Base-by-base conservation (phyloP, 306 rosid species). In the Inga laurina region DNA sequence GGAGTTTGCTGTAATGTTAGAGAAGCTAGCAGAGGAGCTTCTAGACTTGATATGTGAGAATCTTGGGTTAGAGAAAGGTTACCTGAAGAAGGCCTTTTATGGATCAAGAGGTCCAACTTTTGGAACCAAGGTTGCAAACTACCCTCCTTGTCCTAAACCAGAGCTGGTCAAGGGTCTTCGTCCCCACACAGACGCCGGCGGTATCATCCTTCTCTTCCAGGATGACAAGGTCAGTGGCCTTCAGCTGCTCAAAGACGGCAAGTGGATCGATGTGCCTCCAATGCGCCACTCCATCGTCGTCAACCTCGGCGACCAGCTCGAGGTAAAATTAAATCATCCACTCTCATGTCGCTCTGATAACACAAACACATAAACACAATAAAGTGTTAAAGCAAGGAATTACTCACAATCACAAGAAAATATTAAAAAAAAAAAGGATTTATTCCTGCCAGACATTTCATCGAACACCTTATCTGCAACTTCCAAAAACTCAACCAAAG, bases 1-100 rank as follows among this genome's bases (percentile, higher is more conserved):
- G 86, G 93, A 88, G 10, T 91, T 91, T 80, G 92, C 95, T 4
- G n/a, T 57, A 45, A 88, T 79, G 73, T 7, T 91, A 68, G 88
- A 90, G 82, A 85, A 84, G 22, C 82, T 91, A 13, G 91, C 95
- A 19, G 95, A 91, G 84, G 49, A 69, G 30, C 74, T 69, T 10
- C 51, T 66, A 34, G 72, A 66, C 72, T 66, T 66, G 72, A 44
- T 66, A 32, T 66, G 72, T 3, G 72, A 66, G 44, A 66, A 66
- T 66, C 72, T 66, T 15, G 72, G 72, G 3, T 32, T 66, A 34
- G 72, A 66, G 44, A 69, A 69, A 35, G 74, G 74, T 10, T 69
- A 69, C 74, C 74, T 69, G 16, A 69, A 69, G 49, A 69, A 69
- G 16, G 74, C 74, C 49, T 66, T 66, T 1, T 66, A 32, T 66